Percentiles rank a stretch among this genome's conserved stretches.
Conservation (phyloP, 106 monocot species). For the Phalaenopsis aphrodite region DNA sequence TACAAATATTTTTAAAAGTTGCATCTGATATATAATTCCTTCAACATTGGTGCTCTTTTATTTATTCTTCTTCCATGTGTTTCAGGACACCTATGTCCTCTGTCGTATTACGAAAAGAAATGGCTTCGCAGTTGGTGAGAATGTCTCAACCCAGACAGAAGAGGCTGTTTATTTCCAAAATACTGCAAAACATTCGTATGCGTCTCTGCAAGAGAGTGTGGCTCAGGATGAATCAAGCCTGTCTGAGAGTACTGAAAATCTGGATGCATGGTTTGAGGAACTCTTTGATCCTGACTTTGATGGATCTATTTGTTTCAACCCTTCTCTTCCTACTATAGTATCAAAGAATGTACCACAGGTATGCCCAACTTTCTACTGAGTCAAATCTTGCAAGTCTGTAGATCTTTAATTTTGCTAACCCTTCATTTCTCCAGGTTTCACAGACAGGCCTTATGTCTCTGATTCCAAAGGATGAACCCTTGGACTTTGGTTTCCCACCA, state of each 20-base stretch:
- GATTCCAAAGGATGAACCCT: slow-evolving; percentile 25
- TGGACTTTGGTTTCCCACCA: slow-evolving; percentile 12
- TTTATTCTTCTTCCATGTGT: background rate
- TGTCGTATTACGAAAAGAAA: slow-evolving; percentile 83
- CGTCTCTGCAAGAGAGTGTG: background rate
- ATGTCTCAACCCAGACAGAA: background rate
- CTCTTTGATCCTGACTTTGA: slow-evolving; percentile 39
- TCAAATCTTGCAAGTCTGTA: background rate
- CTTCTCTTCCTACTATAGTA: slow-evolving; percentile 11
- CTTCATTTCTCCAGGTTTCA: slow-evolving; percentile 1
- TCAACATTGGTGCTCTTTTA: background rate
- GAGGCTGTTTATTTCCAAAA: slow-evolving; percentile 8
- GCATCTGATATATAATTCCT: background rate
- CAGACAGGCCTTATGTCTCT: slow-evolving; percentile 15
- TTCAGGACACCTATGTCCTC: slow-evolving; percentile 63
- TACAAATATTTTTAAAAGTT: no score
- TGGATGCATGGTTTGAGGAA: slow-evolving; percentile 44
- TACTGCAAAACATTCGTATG: background rate
- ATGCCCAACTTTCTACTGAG: background rate
- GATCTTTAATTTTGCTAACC: background rate
- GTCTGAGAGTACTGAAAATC: slow-evolving; percentile 18
- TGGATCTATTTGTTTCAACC: slow-evolving; percentile 34
- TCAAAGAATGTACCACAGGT: slow-evolving; percentile 19
- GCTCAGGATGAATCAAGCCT: slow-evolving; percentile 13
- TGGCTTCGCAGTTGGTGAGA: slow-evolving; percentile 19